Evolutionary conservation across 2,329 filamentous ascomycete species (phyloP), one percentile per base, ranked within the genome.

Genomic region (Cyphellophora europaea): DNA sequence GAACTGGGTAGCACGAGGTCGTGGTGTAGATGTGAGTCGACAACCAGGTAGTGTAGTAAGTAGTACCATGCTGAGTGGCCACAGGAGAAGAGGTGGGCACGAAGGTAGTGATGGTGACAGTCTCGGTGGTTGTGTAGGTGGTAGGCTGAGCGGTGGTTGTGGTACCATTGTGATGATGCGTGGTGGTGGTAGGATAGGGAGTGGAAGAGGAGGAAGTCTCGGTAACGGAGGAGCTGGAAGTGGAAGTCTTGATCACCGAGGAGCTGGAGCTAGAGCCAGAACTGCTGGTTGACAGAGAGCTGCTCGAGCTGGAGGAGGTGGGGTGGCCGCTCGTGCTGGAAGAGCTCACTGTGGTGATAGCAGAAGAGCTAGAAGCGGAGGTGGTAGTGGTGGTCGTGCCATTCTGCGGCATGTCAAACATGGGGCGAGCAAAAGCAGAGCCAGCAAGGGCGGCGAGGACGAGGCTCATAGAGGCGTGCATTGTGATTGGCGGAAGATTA

Each of bases 61-160:
- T 59, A 23, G 44, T 49, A 13, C 47, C 44, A 13, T 42, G 38
- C 5, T 43, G 28, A 11, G 51, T 50, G 27, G 44, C 47, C 21
- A 57, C 38, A 6, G 53, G 37, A 19, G 51, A 56, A n/a, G 54
- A 56, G 42, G 49, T 53, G n/a, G 55, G 56, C 23, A 57, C 48
- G 29, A 53, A 57, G 3, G 41, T 51, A 4, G 53, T 56, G 29
- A 34, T 45, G 19, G 52, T 54, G 37, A 54, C 49, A 21, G 45
- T 53, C 30, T 53, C 49, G 14, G 50, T 54, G 18, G 45, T 46
- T 11, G 50, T 50, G 17, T 37, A 42, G 19, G 41, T 41, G 13
- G 37, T 47, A 23, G 38, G 41, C 11, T 30, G 41, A 13, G 33
- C 38, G 8, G 38, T 41, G 6, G 31, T 34, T 4, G 36, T 39